Base-by-base conservation (phyloP, 2,329 filamentous ascomycete species). In the Epichloe sylvatica region DNA sequence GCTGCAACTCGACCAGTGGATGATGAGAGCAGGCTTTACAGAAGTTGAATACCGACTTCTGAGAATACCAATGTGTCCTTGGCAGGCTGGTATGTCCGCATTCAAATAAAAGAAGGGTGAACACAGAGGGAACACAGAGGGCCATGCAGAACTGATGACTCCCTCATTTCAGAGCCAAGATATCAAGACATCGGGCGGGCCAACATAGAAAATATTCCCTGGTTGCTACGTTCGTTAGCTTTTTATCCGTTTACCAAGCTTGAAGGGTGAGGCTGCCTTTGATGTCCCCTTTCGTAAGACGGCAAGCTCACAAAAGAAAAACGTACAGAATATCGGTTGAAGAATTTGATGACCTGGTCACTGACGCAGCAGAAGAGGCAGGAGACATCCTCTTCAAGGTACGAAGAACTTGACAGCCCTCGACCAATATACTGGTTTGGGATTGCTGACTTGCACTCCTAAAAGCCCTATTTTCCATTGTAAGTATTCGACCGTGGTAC, bases 41-140 rank as follows among this genome's bases (percentile, higher is more conserved):
- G 79, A 86, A 37, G 73, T 88, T 39, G 82, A 86, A 58, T 72
- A 73, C 8, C 73, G 70, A 46, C 75, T 86, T 67, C 73, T 88
- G 52, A 78, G 73, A 46, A 63, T 88, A 46, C 84, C 82, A 15
- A 77, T 86, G 63, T 85, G 80, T 60, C 78, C 70, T 33, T 89
- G 84, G 84, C 72, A 81, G 19, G 77, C 62, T 54, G 75, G 84
- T 87, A 69, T 23, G 50, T 50, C 8, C 12, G 9, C 7, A 13
- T 41, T n/a, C n/a, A n/a, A 38, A 46, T 15, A 17, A 23, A 3
- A 15, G 11, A 9, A 47, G 1, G 17, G 25, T 4, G 19, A n/a
- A 5, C 9, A 21, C 25, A 19, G 17, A 19, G 17, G 17, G 17
- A 19, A 19, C 17, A 19, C 17, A 36, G n/a, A 40, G 30, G 30